phyloP scores from a whole-genome alignment of 805 yeast genomes.

The Wickerhamiella alocasiicola region DNA sequence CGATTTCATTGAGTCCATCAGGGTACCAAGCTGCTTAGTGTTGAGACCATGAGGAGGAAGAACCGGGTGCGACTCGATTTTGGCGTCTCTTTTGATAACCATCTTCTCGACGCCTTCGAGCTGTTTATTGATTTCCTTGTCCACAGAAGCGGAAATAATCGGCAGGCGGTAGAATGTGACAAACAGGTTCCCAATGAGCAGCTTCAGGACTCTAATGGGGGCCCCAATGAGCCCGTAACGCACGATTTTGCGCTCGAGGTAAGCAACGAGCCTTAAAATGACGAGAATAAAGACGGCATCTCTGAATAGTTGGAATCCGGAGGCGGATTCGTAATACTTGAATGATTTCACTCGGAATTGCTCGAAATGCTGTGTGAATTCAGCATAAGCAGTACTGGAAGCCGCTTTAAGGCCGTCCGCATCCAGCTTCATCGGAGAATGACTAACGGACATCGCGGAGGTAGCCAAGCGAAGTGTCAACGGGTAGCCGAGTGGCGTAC shows the following conservation, averaged over 20 bases:
- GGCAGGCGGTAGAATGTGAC: not conserved
- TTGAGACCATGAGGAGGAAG: constrained; percentile 54
- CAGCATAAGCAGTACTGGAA: too few relatives aligned
- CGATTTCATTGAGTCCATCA: constrained; percentile 33
- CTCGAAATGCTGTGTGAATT: too few relatives aligned
- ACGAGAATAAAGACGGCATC: constrained; percentile 5
- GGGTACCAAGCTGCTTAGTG: constrained; percentile 34
- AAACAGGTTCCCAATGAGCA: not conserved
- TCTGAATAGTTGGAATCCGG: not conserved
- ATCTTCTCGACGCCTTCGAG: constrained; percentile 40
- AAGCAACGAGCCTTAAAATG: constrained; percentile 1
- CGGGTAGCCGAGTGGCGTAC: too few relatives aligned
- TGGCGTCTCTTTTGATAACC: constrained; percentile 43
- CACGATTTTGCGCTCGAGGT: constrained; percentile 6
- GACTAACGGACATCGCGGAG: too few relatives aligned
- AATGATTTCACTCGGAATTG: too few relatives aligned
- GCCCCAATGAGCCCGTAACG: constrained; percentile 7
- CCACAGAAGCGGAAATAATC: constrained; percentile 24
- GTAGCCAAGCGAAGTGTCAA: too few relatives aligned
- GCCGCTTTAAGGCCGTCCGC: too few relatives aligned
- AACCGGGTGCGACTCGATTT: constrained; percentile 20
- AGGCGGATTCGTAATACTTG: not conserved
- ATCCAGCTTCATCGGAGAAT: too few relatives aligned
- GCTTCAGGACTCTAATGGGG: not conserved
- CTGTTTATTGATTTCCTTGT: constrained; percentile 47